Base-by-base conservation (phyloP, 1,139 yeast genomes). In the Kazachstania sp. region DNA sequence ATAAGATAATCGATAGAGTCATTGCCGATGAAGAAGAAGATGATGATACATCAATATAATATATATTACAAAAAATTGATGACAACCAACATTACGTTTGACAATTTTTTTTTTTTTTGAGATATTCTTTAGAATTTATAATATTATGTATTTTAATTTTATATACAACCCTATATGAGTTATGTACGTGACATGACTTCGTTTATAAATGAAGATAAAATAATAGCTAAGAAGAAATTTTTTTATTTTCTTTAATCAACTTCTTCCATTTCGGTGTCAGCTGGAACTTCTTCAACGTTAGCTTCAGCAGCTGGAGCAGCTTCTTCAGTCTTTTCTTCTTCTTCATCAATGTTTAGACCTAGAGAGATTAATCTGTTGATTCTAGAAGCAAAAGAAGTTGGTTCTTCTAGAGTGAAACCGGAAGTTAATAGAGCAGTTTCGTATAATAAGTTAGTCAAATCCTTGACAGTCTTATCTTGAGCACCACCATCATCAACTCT, bases 371-470 rank as follows among this genome's bases (percentile, higher is more conserved):
- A 83, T 75, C 97, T 86, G 83, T 92, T 92, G 74, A 92, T 92
- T 81, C 99, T 88, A 65, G 86, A 76, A 62, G 99, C 97, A 69
- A 92, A 92, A 51, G 95, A 83, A 67, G 86, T 82, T 76, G 99
- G 98, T 75, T 92, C 99, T 65, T 92, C 98, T 69, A 92, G 81
- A 58, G 97, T 75, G 92, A 92, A 92, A 74, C 99, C 99, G 59
- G 98, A 94, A 51, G 98, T 92, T 71, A 92, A 81, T 71, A 92
- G 78, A 52, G 99, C 98, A 64, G 99, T 92, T 75, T 92, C 99
- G 74, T 81, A 92, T 71, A 94, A 78, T 71, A 92, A 80, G 61
- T 95, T 86, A 60, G 98, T 92, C 74, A 92, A 81, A 73, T 94
- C 97, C 81, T 87, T 88, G 66, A 94, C 97, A 57, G 97, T 90